These are phyloP conservation scores for Pestalotiopsis sp. DNA, from an alignment of 2,329 filamentous ascomycete genomes.

Conservation along the genomic window DNA sequence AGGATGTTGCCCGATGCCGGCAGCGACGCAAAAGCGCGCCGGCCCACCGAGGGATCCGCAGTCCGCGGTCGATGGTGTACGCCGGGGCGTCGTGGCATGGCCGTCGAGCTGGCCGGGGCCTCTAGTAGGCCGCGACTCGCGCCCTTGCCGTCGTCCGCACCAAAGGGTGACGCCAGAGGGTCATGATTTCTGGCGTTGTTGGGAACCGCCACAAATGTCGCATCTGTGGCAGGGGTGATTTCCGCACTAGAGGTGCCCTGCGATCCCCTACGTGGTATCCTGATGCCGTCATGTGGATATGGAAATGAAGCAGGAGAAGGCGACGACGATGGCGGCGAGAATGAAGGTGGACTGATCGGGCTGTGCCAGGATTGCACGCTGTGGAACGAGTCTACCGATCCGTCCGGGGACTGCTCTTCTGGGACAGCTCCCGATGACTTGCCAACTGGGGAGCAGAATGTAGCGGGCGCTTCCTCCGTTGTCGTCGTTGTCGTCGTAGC, in stretches of 20 bases:
- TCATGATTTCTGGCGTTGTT: conserved; percentile 24
- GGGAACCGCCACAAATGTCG: conserved; percentile 31
- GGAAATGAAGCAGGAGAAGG: conserved; percentile 35
- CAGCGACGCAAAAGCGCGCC: conserved; percentile 66
- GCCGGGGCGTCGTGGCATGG: conserved; percentile 39
- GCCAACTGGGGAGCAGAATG: conserved; percentile 18
- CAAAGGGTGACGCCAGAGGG: conserved; percentile 17
- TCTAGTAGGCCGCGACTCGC: conserved; percentile 11
- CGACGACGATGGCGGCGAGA: conserved; percentile 46
- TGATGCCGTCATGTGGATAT: conserved; percentile 42
- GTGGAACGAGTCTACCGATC: conserved; percentile 56
- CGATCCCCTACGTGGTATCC: conserved; percentile 32
- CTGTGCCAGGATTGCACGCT: conserved; percentile 56
- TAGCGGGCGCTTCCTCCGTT: conserved; percentile 24
- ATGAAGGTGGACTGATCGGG: conserved; percentile 43
- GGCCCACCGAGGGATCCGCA: conserved; percentile 49
- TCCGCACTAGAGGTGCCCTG: conserved; percentile 33
- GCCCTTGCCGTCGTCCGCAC: conserved; percentile 13
- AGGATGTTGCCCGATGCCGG: conserved; percentile 70
- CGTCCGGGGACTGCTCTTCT: conserved; percentile 45
- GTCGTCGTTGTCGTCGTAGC: conserved; percentile 3
- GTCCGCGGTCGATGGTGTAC: conserved; percentile 59
- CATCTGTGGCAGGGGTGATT: conserved; percentile 33
- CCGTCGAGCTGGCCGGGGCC: conserved; percentile 23
- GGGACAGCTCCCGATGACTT: conserved; percentile 22